These are phyloP conservation scores for Fusarium lyarnte DNA, from an alignment of 2,329 filamentous ascomycete genomes.

Conservation along the genomic window DNA sequence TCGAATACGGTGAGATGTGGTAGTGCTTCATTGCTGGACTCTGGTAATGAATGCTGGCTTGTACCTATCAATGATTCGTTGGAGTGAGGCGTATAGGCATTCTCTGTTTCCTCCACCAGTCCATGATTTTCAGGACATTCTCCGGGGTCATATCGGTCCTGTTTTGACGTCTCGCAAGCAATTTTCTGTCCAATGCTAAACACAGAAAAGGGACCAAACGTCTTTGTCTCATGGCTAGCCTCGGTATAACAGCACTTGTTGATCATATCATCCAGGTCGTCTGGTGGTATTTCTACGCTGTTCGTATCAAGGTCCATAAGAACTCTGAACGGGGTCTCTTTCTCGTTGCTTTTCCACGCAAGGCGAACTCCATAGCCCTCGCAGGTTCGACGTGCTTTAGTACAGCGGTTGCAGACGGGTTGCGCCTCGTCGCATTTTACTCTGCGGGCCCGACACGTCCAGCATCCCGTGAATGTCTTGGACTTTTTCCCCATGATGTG, in stretches of 20 bases:
- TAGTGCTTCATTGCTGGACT: fast-evolving
- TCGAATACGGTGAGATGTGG: too few relatives aligned
- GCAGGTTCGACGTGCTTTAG: not conserved
- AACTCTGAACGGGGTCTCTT: not conserved
- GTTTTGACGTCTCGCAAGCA: fast-evolving
- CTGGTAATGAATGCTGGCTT: not conserved
- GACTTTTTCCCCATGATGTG: not conserved
- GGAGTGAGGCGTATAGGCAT: not conserved
- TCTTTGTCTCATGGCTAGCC: not conserved
- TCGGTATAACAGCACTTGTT: not conserved
- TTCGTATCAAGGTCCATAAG: not conserved
- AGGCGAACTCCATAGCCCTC: not conserved
- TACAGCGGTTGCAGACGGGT: not conserved
- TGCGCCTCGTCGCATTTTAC: not conserved
- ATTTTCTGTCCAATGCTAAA: not conserved
- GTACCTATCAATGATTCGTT: fast-evolving
- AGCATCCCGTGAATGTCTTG: not conserved
- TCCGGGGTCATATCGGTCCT: too few relatives aligned
- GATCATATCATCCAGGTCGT: not conserved
- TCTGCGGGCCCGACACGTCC: not conserved
- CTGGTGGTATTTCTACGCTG: not conserved
- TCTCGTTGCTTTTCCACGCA: not conserved
- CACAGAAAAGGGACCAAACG: not conserved
- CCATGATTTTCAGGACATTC: not conserved
- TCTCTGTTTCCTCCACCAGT: not conserved